Percentiles rank a stretch among this genome's conserved stretches.
Conservation (phyloP, 768 basidiomycete species). For the Trametes elegans region DNA sequence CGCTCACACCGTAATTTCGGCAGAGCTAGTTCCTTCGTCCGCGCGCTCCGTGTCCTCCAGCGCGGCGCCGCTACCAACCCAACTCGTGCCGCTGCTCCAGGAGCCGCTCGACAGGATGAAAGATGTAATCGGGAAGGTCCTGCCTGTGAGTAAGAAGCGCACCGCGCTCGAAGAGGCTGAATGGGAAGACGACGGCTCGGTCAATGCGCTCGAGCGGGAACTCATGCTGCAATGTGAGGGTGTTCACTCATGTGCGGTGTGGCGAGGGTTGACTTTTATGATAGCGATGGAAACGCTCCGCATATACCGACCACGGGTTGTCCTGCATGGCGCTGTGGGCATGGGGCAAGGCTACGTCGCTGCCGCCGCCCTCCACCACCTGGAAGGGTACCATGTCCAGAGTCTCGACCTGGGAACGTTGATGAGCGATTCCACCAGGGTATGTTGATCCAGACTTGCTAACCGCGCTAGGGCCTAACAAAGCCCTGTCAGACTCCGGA, state of each 20-base stretch:
- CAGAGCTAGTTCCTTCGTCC: slow-evolving; percentile 93
- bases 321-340: slow-evolving; percentile 75
- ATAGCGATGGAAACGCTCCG: slow-evolving; percentile 89
- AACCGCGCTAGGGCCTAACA: neutral
- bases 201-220: slow-evolving; percentile 87
- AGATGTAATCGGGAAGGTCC: slow-evolving; percentile 61
- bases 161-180: slow-evolving; percentile 93
- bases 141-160: slow-evolving; percentile 80
- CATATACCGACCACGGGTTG: slow-evolving; percentile 84
- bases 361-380: slow-evolving; percentile 85
- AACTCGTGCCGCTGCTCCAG: slow-evolving; percentile 77
- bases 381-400: slow-evolving; percentile 96
- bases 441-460: slow-evolving; percentile 38
- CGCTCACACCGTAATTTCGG: slow-evolving; percentile 8
- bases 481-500: slow-evolving; percentile 65
- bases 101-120: slow-evolving; percentile 72
- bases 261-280: neutral
- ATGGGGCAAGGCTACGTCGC: slow-evolving; percentile 94
- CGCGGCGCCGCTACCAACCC: slow-evolving; percentile 80
- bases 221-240: slow-evolving; percentile 80
- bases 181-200: slow-evolving; percentile 79
- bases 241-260: neutral
- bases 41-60: slow-evolving; percentile 86
- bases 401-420: slow-evolving; percentile 88
- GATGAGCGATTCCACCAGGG: slow-evolving; percentile 85